Evolutionary conservation across 352 stramenopile species (phyloP), one percentile per base, ranked within the genome.

Genomic region (Bremia lactucae): DNA sequence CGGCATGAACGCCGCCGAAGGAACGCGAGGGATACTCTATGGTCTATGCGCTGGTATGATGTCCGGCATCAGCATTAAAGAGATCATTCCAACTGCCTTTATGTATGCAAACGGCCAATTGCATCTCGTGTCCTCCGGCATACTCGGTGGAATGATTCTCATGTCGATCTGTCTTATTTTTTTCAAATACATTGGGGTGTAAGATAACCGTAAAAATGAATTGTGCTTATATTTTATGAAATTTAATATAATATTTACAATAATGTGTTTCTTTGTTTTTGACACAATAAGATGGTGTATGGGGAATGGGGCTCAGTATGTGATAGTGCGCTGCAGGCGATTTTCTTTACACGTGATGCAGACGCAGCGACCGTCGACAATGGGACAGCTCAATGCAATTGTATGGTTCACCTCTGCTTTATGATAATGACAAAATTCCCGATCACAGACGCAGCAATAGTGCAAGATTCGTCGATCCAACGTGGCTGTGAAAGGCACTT

Each of bases 21-120:
- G 55, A 6, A 59, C 72, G 3, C 95, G 95, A 64, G 94, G 68
- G 0, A 52, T 90, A 1, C 59, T 98, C 7, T 97, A 97, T 59
- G 91, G 88, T 1, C n/a, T 97, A 6, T 87, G 96, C 8, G 71
- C 68, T 4, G 94, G 94, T 11, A 97, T 98, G 71, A 94, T 98
- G 72, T 62, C 95, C 2, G 81, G 86, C 10, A 96, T 97, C 61
- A 85, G 64, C 35, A 59, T 95, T 43, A 87, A 89, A 49, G 90
- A 97, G 58, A 69, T 97, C 25, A 62, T 97, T 20, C 93, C 89
- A 3, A 97, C 91, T 1, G 89, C 87, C 2, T 87, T 94, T 72
- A 79, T 81, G 55, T 96, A 96, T 44, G 86, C 91, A 29, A 72
- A 78, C 19, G 69, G 80, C 21, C 68, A 94, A 42, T 90, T 77